Conservation (phyloP, 352 stramenopile genomes). For the Peronospora destructor region DNA sequence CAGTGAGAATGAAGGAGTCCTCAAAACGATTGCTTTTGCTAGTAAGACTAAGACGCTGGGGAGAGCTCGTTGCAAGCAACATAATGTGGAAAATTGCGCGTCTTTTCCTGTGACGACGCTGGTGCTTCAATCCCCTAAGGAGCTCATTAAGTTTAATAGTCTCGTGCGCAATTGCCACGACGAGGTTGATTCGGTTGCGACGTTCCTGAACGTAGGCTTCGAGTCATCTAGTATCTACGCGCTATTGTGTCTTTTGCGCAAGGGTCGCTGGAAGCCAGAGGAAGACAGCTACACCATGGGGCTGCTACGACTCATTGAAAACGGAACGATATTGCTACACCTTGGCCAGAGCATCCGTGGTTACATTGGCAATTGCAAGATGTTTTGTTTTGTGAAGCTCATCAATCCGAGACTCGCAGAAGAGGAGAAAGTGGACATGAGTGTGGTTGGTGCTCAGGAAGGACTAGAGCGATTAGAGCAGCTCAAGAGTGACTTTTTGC, state of each 20-base stretch:
- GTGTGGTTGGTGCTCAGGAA: slow-evolving; percentile 22
- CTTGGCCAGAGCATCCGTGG: slow-evolving; percentile 63
- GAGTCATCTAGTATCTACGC: slow-evolving; percentile 67
- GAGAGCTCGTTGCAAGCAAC: not conserved
- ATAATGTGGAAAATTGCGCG: slow-evolving; percentile 17
- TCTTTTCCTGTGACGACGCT: slow-evolving; percentile 43
- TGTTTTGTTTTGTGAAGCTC: slow-evolving; percentile 61
- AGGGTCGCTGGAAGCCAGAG: slow-evolving; percentile 66
- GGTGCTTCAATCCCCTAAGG: slow-evolving; percentile 60
- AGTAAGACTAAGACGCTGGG: not conserved
- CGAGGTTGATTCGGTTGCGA: slow-evolving; percentile 74
- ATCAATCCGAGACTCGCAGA: slow-evolving; percentile 57
- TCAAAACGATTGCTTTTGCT: not conserved
- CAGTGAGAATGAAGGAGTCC: slow-evolving; percentile 1
- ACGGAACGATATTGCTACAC: slow-evolving; percentile 46
- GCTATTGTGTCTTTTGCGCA: slow-evolving; percentile 66
- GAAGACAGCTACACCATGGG: slow-evolving; percentile 72
- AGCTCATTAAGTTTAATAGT: slow-evolving; percentile 49
- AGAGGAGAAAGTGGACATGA: slow-evolving; percentile 47
- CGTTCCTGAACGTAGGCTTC: slow-evolving; percentile 68
- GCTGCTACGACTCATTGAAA: slow-evolving; percentile 57
- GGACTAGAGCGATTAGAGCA: slow-evolving; percentile 38
- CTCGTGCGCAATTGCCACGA: slow-evolving; percentile 67
- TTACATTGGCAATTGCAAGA: slow-evolving; percentile 76
- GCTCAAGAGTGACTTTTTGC: slow-evolving; percentile 64